phyloP scores from a whole-genome alignment of 495 filamentous ascomycete genomes.

The Neurospora hispaniola region DNA sequence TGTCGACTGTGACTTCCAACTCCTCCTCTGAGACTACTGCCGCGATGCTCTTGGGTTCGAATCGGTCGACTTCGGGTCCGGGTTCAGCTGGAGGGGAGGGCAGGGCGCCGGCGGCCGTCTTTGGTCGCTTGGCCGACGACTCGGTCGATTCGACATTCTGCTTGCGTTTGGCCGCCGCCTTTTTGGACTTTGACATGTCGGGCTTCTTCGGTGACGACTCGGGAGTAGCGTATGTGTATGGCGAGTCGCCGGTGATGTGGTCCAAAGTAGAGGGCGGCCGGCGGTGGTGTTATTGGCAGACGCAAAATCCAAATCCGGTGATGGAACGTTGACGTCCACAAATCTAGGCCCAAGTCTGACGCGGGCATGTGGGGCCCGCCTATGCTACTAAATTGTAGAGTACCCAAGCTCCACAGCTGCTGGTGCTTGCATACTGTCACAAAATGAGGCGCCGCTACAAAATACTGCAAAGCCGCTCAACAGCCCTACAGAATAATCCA shows the following conservation, averaged over 20 bases:
- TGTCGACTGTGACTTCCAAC: slow-evolving; percentile 36
- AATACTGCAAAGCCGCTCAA: neutral
- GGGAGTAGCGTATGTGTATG: neutral
- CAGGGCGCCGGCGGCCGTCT: slow-evolving; percentile 11
- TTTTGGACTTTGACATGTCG: slow-evolving; percentile 17
- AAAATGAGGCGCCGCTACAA: neutral
- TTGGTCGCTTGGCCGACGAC: slow-evolving; percentile 20
- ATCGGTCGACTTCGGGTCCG: neutral
- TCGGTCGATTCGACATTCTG: slow-evolving; percentile 7
- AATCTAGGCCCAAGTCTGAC: neutral
- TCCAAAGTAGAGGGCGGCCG: neutral
- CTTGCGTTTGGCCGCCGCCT: slow-evolving; percentile 18
- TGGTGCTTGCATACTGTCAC: neutral
- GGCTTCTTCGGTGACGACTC: neutral
- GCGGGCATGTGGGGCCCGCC: neutral
- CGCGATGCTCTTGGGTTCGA: slow-evolving; percentile 24
- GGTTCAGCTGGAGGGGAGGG: slow-evolving; percentile 23
- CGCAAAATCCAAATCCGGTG: neutral
- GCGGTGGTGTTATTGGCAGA: neutral
- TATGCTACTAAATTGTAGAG: neutral
- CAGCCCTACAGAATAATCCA: neutral
- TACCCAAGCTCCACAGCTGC: neutral
- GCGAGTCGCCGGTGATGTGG: neutral
- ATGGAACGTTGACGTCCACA: neutral
- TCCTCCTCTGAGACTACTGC: slow-evolving; percentile 32